These are phyloP conservation scores for Pleurotus tuber-regium DNA, from an alignment of 768 basidiomycete species.

Conservation along the genomic window DNA sequence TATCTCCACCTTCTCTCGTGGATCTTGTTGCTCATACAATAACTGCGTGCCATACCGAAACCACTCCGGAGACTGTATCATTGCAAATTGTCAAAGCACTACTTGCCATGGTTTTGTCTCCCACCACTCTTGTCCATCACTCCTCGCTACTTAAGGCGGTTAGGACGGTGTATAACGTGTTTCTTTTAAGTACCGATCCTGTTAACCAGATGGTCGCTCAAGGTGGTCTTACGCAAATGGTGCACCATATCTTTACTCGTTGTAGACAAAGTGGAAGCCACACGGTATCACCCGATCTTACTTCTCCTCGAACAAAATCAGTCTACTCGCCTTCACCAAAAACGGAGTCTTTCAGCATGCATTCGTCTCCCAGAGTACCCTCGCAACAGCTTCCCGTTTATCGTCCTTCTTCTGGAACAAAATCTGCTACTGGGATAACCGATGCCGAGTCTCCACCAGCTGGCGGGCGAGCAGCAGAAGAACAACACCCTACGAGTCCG, in stretches of 20 bases:
- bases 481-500: not conserved
- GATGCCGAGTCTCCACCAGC: too few relatives aligned
- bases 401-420: too few relatives aligned
- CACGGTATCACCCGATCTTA: constrained; percentile 19
- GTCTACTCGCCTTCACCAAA: constrained; percentile 11
- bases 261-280: constrained; percentile 44
- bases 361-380: constrained; percentile 2
- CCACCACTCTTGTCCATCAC: constrained; percentile 88
- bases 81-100: constrained; percentile 96
- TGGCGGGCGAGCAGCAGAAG: not conserved
- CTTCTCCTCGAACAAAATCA: constrained; percentile 17
- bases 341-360: constrained; percentile 10
- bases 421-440: too few relatives aligned
- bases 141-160: constrained; percentile 95
- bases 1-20: constrained; percentile 73
- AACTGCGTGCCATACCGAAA: constrained; percentile 86
- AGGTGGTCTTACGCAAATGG: constrained; percentile 97
- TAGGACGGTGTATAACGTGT: constrained; percentile 97
- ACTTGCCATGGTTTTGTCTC: constrained; percentile 83
- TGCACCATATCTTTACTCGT: constrained; percentile 91
- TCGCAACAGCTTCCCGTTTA: not conserved
- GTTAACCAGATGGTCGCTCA: constrained; percentile 99
- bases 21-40: constrained; percentile 95
- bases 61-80: constrained; percentile 86
- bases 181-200: constrained; percentile 83